Evolutionary conservation across 1,139 yeast species (phyloP), one percentile per base, ranked within the genome.

Genomic region (Eremothecium cymbalariae): DNA sequence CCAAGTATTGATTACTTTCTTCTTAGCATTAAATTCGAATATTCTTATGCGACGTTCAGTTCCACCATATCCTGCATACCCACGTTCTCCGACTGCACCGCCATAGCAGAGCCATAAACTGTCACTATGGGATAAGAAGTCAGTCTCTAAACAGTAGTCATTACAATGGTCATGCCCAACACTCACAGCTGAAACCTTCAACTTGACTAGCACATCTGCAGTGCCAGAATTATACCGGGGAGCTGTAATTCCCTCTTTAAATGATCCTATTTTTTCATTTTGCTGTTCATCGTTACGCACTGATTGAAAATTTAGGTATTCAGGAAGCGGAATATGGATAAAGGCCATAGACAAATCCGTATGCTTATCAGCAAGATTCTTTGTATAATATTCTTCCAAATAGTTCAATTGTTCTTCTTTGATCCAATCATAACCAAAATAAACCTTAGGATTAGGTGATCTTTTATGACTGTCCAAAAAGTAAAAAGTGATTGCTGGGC

Each of bases 91-190:
- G 2, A 72, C 68, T 1, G 80, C 95, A 25, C 98, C 98, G 2
- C 95, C 97, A 51, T 83, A 85, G 52, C 98, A 90, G 27, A 88
- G 62, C 94, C 95, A 84, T 22, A 84, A 62, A 29, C 69, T 67
- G 31, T 68, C 63, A 19, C 63, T 56, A 4, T 51, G 46, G 3
- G 60, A 57, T 17, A 44, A 43, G 11, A 56, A 52, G 15, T 50
- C 57, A 17, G 54, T 56, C 35, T 65, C 60, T 28, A 82, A 60
- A 57, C 98, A 90, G 55, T 72, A 90, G 53, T 90, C 97, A 55
- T 90, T 90, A 46, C 85, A 82, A 53, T 90, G 97, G 52, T 90
- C 97, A 56, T 90, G 98, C 0, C 98, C 97, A 7, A 83, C 94
- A 37, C 81, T 68, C 0, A 76, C 72, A 0, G 82, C 83, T 19